Base-by-base conservation (phyloP, 2,329 filamentous ascomycete species). In the Arthrobotrys sinensis region DNA sequence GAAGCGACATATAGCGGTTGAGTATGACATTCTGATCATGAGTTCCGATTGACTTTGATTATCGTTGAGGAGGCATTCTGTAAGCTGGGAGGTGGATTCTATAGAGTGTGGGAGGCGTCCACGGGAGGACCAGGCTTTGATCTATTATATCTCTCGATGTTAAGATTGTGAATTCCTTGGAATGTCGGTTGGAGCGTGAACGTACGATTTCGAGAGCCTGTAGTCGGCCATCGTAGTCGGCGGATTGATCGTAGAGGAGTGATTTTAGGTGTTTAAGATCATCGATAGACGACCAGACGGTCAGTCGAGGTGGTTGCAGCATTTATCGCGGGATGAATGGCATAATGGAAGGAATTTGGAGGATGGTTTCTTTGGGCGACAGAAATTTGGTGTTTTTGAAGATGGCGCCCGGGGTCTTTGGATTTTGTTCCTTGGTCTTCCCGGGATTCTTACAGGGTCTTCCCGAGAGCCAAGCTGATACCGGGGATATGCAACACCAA, bases 31-130 rank as follows among this genome's bases (percentile, higher is more conserved):
- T 63, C 91, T 87, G 50, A 91, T 86, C 57, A 90, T 89, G 84
- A 92, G 91, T 62, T 86, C 85, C 52, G 86, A 86, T 48, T 87
- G 85, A 82, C 82, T 28, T 46, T 82, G 83, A 79, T 86, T 86
- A 85, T 94, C 92, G 82, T 90, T 89, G 64, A 94, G 85, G 19
- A 91, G 85, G 32, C 91, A 92, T 78, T 91, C 90, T 80, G 89
- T 89, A 76, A 96, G 86, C 79, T 93, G 88, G 1, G 91, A 91
- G 48, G 92, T 94, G 40, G 91, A 92, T 85, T 95, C 92, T 67
- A 95, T 88, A 84, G 93, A 87, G 85, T 95, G 91, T 68, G 93
- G 92, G 79, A 93, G 91, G 81, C 89, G 89, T 80, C 90, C 90
- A 83, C 91, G 89, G 82, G 91, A 88, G 87, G 91, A 90, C 91